phyloP scores from a whole-genome alignment of 768 basidiomycete species.

The Rossbeevera mucosa region DNA sequence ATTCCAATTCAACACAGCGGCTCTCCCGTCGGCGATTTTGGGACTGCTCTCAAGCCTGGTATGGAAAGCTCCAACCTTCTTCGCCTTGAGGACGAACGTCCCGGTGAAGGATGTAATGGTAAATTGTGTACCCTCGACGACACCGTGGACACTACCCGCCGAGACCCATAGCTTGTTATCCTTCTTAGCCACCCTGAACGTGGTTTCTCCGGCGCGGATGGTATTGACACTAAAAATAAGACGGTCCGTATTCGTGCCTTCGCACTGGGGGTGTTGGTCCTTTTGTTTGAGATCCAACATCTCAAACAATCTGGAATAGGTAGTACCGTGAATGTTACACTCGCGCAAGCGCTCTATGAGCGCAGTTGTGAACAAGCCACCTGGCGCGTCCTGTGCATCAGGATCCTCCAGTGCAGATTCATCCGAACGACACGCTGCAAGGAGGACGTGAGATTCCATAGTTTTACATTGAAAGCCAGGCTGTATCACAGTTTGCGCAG shows the following conservation, averaged over 20 bases:
- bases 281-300: slow-evolving; percentile 4
- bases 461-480: slow-evolving; percentile 13
- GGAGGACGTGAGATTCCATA: slow-evolving; percentile 18
- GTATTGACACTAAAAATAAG: slow-evolving; percentile 21
- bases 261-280: slow-evolving; percentile 18
- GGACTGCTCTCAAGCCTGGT: slow-evolving; percentile 10
- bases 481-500: slow-evolving; percentile 5
- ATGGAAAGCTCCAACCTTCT: slow-evolving; percentile 12
- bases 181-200: slow-evolving; percentile 13
- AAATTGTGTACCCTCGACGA: slow-evolving; percentile 15
- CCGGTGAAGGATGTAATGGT: not conserved
- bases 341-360: slow-evolving; percentile 12
- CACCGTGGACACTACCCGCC: slow-evolving; percentile 17
- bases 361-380: slow-evolving; percentile 18
- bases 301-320: slow-evolving; percentile 10
- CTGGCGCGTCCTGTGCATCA: slow-evolving; percentile 1
- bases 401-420: slow-evolving; percentile 14
- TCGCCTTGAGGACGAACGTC: slow-evolving; percentile 9
- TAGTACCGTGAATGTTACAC: slow-evolving; percentile 12
- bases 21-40: slow-evolving; percentile 4
- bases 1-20: slow-evolving; percentile 11
- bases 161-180: slow-evolving; percentile 7
- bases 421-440: slow-evolving; percentile 19
- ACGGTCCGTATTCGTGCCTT: slow-evolving; percentile 13
- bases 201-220: slow-evolving; percentile 6